phyloP scores from a whole-genome alignment of 2,329 filamentous ascomycete species.

The Penicillium sp. region DNA sequence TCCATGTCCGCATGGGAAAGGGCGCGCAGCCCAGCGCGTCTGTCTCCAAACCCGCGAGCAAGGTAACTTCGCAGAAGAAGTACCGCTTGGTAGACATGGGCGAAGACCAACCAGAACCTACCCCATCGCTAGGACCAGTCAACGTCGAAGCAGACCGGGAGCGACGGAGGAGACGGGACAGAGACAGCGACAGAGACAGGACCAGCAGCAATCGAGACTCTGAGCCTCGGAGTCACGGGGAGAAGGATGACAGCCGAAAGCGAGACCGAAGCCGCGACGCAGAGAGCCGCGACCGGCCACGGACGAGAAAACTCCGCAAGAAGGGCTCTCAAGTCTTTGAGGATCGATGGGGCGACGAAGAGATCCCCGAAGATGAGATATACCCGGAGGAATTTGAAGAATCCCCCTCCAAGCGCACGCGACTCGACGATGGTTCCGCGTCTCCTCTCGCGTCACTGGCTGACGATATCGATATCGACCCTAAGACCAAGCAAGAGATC shows the following conservation, averaged over 20 bases:
- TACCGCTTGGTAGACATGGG: constrained; percentile 56
- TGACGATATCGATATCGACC: constrained; percentile 54
- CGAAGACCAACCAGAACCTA: constrained; percentile 40
- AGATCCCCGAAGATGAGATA: constrained; percentile 40
- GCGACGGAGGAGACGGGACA: constrained; percentile 21
- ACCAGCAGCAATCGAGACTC: constrained; percentile 19
- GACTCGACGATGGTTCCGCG: constrained; percentile 57
- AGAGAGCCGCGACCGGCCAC: constrained; percentile 42
- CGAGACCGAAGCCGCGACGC: constrained; percentile 37
- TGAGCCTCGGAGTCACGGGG: constrained; percentile 22
- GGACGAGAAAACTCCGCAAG: constrained; percentile 52
- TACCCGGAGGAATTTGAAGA: constrained; percentile 60
- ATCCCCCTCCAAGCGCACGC: constrained; percentile 68
- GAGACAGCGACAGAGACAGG: constrained; percentile 25
- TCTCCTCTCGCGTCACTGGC: constrained; percentile 36
- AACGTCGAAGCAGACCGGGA: constrained; percentile 39
- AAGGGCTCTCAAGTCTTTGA: constrained; percentile 60
- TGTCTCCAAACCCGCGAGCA: constrained; percentile 17
- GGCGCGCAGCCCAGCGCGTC: constrained; percentile 17
- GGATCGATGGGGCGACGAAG: constrained; percentile 79
- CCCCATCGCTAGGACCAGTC: constrained; percentile 29
- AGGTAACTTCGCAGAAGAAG: constrained; percentile 45
- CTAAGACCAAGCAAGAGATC: constrained; percentile 54
- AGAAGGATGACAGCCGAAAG: constrained; percentile 39
- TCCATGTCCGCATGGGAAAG: constrained; percentile 38